phyloP scores from a whole-genome alignment of 768 basidiomycete species.

The Trametes maxima region DNA sequence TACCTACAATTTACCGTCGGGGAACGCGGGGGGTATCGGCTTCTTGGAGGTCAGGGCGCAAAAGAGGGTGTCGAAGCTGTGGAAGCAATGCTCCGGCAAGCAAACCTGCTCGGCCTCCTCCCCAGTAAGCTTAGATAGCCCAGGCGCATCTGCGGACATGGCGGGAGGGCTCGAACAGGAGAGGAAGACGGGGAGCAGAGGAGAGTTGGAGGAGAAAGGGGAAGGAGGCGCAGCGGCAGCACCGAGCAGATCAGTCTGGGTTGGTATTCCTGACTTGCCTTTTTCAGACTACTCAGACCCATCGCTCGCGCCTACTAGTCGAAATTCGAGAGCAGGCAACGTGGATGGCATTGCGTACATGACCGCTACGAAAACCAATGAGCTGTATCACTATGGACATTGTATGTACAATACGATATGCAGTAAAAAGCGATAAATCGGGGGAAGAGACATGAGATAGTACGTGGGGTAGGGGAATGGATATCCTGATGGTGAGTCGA shows the following conservation, averaged over 20 bases:
- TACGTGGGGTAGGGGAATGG: slow-evolving; percentile 12
- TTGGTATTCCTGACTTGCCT: slow-evolving; percentile 15
- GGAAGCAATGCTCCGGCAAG: slow-evolving; percentile 74
- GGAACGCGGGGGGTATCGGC: slow-evolving; percentile 64
- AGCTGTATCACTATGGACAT: slow-evolving; percentile 25
- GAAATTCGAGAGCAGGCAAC: slow-evolving; percentile 5
- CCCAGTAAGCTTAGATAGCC: slow-evolving; percentile 45
- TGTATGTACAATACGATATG: slow-evolving; percentile 30
- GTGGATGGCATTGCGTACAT: slow-evolving; percentile 18
- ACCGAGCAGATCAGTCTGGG: not conserved
- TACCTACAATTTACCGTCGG: slow-evolving; percentile 74
- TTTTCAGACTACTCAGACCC: slow-evolving; percentile 4
- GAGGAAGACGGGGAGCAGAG: slow-evolving; percentile 13
- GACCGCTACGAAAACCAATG: slow-evolving; percentile 18
- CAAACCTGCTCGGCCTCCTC: slow-evolving; percentile 52
- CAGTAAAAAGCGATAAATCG: slow-evolving; percentile 27
- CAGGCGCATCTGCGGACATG: slow-evolving; percentile 42
- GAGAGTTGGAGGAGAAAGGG: not conserved
- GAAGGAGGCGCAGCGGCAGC: not conserved
- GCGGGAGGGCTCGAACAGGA: slow-evolving; percentile 15
- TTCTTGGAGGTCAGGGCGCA: slow-evolving; percentile 65
- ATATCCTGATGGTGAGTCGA: slow-evolving; percentile 12
- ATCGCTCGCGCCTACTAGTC: not conserved
- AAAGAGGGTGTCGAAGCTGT: slow-evolving; percentile 81
- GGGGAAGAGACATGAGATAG: slow-evolving; percentile 17